Base-by-base conservation (phyloP, 2,329 filamentous ascomycete species). In the Ploettnerulaceae sp. region DNA sequence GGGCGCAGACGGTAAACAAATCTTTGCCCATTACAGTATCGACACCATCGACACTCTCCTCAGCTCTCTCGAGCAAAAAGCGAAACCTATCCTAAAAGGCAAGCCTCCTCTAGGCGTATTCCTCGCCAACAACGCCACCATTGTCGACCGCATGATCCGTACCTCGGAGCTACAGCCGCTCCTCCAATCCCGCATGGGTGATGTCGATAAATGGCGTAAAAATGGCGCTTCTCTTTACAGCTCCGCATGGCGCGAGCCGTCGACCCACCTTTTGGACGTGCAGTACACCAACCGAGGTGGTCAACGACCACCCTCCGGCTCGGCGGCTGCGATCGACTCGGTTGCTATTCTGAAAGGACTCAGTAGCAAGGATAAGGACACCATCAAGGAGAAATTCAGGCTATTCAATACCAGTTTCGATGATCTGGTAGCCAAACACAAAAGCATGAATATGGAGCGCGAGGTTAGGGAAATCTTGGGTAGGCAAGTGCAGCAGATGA, bases 341-440 rank as follows among this genome's bases (percentile, higher is more conserved):
- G 81, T 82, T 12, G 84, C 85, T 0, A 86, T 96, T 48, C 74
- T 97, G 49, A 95, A 95, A 67, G 79, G 79, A 1, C 72, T 97
- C 3, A 82, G 79, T 35, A 89, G 84, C 60, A 96, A 95, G 66
- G 93, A 98, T 63, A 94, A 91, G 67, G 93, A 98, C 64, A 84
- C 82, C 48, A 95, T 97, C 69, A 98, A 98, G 69, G 82, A 89
- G 66, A 97, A 97, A 68, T 98, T 96, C 67, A 82, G 86, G 59
- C 80, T 81, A 32, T 98, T 98, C 73, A 98, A 98, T 65, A 72
- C 77, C 7, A 81, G 78, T 34, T 98, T 98, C 63, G 93, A 98
- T 55, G 90, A 95, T 22, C 77, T 96, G 67, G 82, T 96, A 5
- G 69, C 76, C 24, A 82, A 81, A 49, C 91, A 98, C 70, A 93